Base-by-base conservation (phyloP, 1,284 basidiomycete species). In the Bjerkandera adusta region DNA sequence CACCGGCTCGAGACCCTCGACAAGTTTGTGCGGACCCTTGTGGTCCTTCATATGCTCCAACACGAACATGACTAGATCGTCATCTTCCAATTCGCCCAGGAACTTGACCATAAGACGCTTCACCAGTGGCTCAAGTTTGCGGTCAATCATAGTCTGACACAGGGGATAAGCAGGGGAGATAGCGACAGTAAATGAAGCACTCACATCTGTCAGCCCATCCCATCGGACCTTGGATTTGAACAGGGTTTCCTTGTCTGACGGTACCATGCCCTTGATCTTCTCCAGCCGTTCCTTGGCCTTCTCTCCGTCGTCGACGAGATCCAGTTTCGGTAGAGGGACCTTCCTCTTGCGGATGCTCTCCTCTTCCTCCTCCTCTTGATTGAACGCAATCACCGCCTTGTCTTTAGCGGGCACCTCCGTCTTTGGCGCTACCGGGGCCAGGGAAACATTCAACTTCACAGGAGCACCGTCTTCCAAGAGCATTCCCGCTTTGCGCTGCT, bases 381-480 rank as follows among this genome's bases (percentile, higher is more conserved):
- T 82, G 56, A 92, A 90, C 12, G 86, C 81, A 1, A 78, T 69
- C 1, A 73, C 67, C 53, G 72, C 78, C 58, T 72, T 76, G 55
- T 80, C 77, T 43, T 75, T 71, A 7, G 68, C 58, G 15, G 61
- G 59, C 1, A 64, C 66, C 37, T 76, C 79, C 27, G 73, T 63
- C 58, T 80, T 83, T 18, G 64, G 53, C n/a, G 66, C 61, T 2
- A 68, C 66, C 8, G 74, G 64, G 13, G 77, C 74, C 29, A 86
- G 71, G 2, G 81, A 83, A 16, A 94, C 85, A 52, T 84, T 88
- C 37, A 95, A 73, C 59, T 85, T 83, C 56, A 95, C 85, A 5
- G 91, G 91, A 7, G 89, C 89, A 20, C 89, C 89, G 53, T 95
- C 92, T 54, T 95, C 92, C 18, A 93, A 76, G n/a, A 95, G 69